Evolutionary conservation across 345 rosid species (phyloP), one percentile per base, ranked within the genome.

Genomic region (Linum trigynum): DNA sequence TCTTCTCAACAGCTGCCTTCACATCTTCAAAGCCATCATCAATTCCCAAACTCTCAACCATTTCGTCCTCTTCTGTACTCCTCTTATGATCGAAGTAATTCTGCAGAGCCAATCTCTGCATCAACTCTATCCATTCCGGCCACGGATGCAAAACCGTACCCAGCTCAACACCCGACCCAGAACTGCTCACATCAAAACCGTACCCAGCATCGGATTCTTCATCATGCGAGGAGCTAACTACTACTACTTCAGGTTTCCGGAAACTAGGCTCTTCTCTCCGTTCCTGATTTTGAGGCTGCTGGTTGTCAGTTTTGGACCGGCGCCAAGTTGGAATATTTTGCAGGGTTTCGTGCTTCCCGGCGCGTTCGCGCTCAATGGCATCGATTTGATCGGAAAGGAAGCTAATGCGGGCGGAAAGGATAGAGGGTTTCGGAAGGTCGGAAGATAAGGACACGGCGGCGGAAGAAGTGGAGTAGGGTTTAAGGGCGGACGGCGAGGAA

Each of bases 51-150:
- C 71, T 80, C 43, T 79, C 69, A 37, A 84, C 76, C 85, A 85
- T 77, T 50, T 67, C 83, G 38, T 81, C 91, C 74, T 85, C 95
- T 68, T 88, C 86, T 72, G 68, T 69, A 48, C 53, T 48, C 72
- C 95, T 88, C 75, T 79, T 76, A 64, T 86, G 91, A 76, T 94
- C 96, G 80, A 94, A 90, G 81, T 88, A 94, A 71, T 94, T 90
- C 81, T 88, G 96, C 64, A 85, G 83, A 72, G 85, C 85, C 67
- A 94, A 69, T 67, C 83, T 83, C 79, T 85, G 87, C 91, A 94
- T 87, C 73, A 94, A 74, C 80, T 94, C 97, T 41, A 91, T 82
- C 99, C 97, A 94, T 80, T 94, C 99, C 1, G 96, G 92, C 97
- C 96, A 94, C 12, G 95, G 97, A 72, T 94, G 99, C 23, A 84